Evolutionary conservation across 1,284 basidiomycete species (phyloP).

Genomic region (Coriolopsis trogii): DNA sequence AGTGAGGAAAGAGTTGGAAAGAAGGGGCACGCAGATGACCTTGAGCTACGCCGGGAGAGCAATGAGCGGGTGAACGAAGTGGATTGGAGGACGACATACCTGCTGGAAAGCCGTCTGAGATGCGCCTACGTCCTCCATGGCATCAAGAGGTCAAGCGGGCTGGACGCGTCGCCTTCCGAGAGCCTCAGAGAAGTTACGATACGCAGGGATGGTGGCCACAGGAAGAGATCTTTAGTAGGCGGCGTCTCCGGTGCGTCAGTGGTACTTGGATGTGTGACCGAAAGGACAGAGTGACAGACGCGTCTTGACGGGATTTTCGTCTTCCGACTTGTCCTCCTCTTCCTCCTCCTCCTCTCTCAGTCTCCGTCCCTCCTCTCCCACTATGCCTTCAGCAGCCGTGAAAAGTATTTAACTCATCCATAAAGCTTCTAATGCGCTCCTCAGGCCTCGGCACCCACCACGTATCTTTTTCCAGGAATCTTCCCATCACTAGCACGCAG

Average conservation of each 20-base stretch:
- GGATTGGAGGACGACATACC: constrained; percentile 25
- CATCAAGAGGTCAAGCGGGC: no score
- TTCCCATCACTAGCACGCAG: constrained; percentile 14
- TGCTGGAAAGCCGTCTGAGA: constrained; percentile 37
- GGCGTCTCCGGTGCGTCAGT: no score
- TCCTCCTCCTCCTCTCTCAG: not conserved
- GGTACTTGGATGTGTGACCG: no score
- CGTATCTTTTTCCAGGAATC: not conserved
- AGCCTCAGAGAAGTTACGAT: no score
- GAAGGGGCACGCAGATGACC: constrained; percentile 74
- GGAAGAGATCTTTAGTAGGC: no score
- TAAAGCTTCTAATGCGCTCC: not conserved
- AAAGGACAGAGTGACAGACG: constrained; percentile 10
- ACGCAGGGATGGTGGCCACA: no score
- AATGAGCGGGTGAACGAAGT: not conserved
- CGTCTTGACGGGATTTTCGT: constrained; percentile 5
- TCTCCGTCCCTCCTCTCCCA: not conserved
- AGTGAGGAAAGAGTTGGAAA: constrained; percentile 63
- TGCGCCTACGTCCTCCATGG: constrained; percentile 7
- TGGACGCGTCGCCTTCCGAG: not conserved
- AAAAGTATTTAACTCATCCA: constrained; percentile 2
- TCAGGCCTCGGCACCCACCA: not conserved
- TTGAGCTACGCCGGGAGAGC: constrained; percentile 61
- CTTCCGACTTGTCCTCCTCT: no score
- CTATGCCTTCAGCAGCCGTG: not conserved